Conservation (phyloP, 2,329 filamentous ascomycete genomes). For the Colletotrichum salicis region DNA sequence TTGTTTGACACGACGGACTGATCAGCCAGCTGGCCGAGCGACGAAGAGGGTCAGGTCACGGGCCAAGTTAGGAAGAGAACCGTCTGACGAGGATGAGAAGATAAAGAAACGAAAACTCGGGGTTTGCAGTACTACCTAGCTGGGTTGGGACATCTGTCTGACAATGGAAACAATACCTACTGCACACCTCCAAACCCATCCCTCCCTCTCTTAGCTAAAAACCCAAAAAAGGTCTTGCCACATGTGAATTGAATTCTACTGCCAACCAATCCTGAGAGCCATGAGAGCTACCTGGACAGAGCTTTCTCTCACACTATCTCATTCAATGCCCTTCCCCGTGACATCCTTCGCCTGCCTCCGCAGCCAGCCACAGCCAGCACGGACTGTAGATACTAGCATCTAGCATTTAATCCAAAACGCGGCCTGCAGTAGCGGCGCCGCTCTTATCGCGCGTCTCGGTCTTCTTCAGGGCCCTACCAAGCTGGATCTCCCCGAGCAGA, state of each 20-base stretch:
- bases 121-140: constrained; percentile 25
- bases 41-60: constrained; percentile 3
- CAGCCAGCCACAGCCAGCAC: neutral
- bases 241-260: constrained; percentile 6
- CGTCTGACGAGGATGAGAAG: neutral
- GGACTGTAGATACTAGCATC: neutral
- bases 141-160: constrained; percentile 1
- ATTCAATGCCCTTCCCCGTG: neutral
- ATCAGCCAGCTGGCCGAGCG: constrained; percentile 1
- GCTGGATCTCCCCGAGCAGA: constrained; percentile 84
- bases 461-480: constrained; percentile 84
- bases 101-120: constrained; percentile 1
- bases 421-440: constrained; percentile 75
- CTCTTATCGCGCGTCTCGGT: constrained; percentile 91
- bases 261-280: neutral
- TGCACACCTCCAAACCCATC: neutral
- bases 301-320: neutral
- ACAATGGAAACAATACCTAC: constrained; percentile 5
- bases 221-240: neutral
- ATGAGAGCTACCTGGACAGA: neutral
- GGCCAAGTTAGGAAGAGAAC: constrained; percentile 9
- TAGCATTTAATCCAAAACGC: constrained; percentile 67
- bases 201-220: neutral
- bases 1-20: constrained; percentile 31
- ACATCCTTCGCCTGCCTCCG: neutral